Evolutionary conservation across 2,329 filamentous ascomycete species (phyloP), one percentile per base, ranked within the genome.

Genomic region (Aspergillus glaucus): DNA sequence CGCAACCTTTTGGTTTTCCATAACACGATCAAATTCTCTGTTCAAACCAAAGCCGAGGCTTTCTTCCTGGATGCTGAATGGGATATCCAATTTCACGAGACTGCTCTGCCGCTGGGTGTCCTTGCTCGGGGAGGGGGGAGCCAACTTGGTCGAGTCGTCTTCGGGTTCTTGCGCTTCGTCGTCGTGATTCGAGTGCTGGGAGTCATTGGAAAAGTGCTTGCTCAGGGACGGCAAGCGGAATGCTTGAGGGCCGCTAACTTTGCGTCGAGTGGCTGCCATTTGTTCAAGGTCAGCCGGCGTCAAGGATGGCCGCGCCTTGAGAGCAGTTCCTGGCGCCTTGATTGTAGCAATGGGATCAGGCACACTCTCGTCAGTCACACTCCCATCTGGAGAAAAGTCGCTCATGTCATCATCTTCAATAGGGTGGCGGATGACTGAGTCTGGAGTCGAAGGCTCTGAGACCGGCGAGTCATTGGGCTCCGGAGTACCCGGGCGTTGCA

Each of bases 1-100:
- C 73, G 76, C 75, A 79, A 96, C 91, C 90, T 97, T 97, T 86
- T 96, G 91, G 66, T 85, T 81, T 74, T 96, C 90, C 61, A 97
- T 94, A 48, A 97, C 88, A 52, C 92, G 82, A 62, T 97, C 90
- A 70, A 97, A 96, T 66, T 96, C 93, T 61, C 87, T 82, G 62
- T 95, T 89, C 42, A 97, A 80, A 55, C 89, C 92, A 54, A 95
- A 84, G 52, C 88, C 88, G 48, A 93, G 79, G 62, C 68, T 67
- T 52, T 92, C 89, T 43, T 81, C 76, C 43, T 75, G 74, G 30
- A 76, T 72, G 55, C 90, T 84, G 56, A 94, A 74, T 6, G 89
- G 88, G 54, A 96, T 79, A 61, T 93, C 91, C 44, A 89, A 80
- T 60, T 88, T 86, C 68, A 90, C 86, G 59, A 90, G 82, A 69